Percentiles rank a stretch among this genome's conserved stretches.
These are phyloP conservation scores for Aspergillus avenaceus DNA, from an alignment of 495 filamentous ascomycete species.

Conservation along the genomic window DNA sequence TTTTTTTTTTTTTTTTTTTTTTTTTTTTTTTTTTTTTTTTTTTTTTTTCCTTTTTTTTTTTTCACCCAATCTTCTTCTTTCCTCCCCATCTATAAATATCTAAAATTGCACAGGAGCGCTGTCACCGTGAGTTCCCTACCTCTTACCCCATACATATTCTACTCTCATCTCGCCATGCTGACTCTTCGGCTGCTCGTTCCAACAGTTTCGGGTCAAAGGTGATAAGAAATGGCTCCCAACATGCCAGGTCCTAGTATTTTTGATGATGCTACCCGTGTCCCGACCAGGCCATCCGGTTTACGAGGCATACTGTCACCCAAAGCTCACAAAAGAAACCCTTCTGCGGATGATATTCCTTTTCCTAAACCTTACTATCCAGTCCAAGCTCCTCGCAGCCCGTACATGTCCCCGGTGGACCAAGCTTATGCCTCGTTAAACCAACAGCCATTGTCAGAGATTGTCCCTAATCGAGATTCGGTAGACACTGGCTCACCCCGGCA, in stretches of 20 bases:
- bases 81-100: conserved; percentile 5
- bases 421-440: conserved; percentile 19
- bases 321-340: conserved; percentile 37
- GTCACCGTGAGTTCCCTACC: conserved; percentile 25
- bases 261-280: conserved; percentile 37
- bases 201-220: conserved; percentile 31
- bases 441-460: conserved; percentile 35
- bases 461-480: conserved; percentile 33
- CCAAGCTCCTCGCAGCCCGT: conserved; percentile 16
- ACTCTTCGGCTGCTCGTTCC: neutral
- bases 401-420: conserved; percentile 26
- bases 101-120: neutral
- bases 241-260: conserved; percentile 39
- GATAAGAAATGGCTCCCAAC: conserved; percentile 36
- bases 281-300: conserved; percentile 39
- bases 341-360: conserved; percentile 32
- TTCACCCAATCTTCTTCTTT: conserved; percentile 18
- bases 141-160: neutral
- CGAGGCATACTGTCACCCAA: conserved; percentile 42
- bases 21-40: too few relatives aligned
- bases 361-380: conserved; percentile 10
- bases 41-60: too few relatives aligned
- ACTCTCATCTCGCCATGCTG: conserved; percentile 7
- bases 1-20: too few relatives aligned
- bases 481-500: conserved; percentile 19